Base-by-base conservation (phyloP, 179 eudicot genomes). In the Sideroxylon spinosum region DNA sequence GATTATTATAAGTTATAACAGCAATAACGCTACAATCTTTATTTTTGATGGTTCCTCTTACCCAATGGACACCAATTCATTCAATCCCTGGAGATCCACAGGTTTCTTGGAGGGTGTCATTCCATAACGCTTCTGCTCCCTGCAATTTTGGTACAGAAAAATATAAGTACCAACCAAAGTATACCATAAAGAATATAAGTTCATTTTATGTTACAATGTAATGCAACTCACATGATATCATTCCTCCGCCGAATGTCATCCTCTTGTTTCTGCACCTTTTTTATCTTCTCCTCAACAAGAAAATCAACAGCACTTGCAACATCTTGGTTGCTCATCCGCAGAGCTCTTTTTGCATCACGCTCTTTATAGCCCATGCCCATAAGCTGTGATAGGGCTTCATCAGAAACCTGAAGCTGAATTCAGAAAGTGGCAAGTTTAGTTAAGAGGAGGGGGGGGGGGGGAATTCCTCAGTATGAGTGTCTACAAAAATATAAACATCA, bases 371-470 rank as follows among this genome's bases (percentile, higher is more conserved):
- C 98, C 98, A 95, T 93, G 86, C 98, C 82, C 87, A 93, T 79
- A 37, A 95, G 80, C 60, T 85, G 76, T 4, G 98, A 89, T 55
- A 95, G 82, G 80, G 92, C 84, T 81, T 95, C 98, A 84, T 95
- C 98, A 72, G 95, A 87, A 65, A 95, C 92, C 86, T 93, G 93
- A 82, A 95, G 98, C 98, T 95, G 97, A 83, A 79, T 76, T 65
- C 60, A 76, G 57, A 82, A 76, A 69, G 63, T 75, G 57, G 22
- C 22, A 55, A 76, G 19, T 48, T 71, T 67, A 22, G 10, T 49
- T 23, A 56, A 46, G 73, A 46, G 5, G 2, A 37, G 5, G 5
- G 5, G 5, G 5, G 5, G 44, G 37, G 9, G 9, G 4, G 53
- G 22, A 22, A n/a, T 7, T 19, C 68, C 28, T 32, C 14, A 53